Evolutionary conservation across 202 grass and related monocot genomes (phyloP), one percentile per base, ranked within the genome.

Genomic region (Carex arenaria): DNA sequence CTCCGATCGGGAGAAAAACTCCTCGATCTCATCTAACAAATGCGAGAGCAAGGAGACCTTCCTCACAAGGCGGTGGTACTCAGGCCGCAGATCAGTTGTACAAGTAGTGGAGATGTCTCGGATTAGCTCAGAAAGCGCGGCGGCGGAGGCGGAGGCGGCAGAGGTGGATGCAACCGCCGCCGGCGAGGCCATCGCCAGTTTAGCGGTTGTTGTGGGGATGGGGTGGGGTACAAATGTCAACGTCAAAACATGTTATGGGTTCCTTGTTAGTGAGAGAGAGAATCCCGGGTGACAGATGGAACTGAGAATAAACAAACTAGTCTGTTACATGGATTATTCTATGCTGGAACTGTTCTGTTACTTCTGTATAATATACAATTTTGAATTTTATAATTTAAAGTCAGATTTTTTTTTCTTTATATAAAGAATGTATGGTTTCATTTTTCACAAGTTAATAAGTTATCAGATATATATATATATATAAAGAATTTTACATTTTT

Each of bases 41-140:
- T 98, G 95, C 54, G 86, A 87, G 45, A 98, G 91, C 82, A 98
- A 82, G 22, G 93, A 95, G 63, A 98, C 93, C 86, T 98, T 98
- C 42, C 91, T 79, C 12, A 90, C 86, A 62, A 93, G 89, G 71
- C 91, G 86, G 67, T 93, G 93, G 89, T 88, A 93, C 81, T 90
- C 89, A 38, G 89, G 78, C 65, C 89, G 82, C 64, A 98, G 89
- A 52, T 81, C 80, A 28, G 88, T 84, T 3, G 84, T 63, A 52
- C 65, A 64, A 28, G 63, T 20, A 17, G 67, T 23, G 43, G 85
- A 77, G 67, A 83, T 70, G 15, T 81, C 30, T 18, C 79, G 68
- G 18, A 82, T 67, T 13, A 77, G 69, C 31, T 66, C 51, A 20
- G 89, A 72, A 36, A 97, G 84, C 47, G 85, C 93, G 55, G 90